A percentile compares a stretch with the other conserved stretches of the same genome.
Evolutionary conservation across 441 rosid species (phyloP).

Genomic region (Croton laevigatus): DNA sequence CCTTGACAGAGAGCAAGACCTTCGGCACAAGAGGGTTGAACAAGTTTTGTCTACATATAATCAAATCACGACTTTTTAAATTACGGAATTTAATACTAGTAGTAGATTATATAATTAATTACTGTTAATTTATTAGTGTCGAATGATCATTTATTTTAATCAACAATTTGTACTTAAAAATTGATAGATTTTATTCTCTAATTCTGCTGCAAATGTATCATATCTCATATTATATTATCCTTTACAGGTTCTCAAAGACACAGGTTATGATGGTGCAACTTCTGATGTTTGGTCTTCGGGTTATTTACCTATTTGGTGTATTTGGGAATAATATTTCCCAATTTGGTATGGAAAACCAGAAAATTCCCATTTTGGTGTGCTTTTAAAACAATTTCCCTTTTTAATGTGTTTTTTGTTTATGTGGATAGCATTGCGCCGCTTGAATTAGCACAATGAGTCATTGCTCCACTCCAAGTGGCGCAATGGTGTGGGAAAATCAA

Average conservation of each 20-base stretch:
- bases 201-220: slow-evolving; percentile 2
- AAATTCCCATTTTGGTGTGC: no score
- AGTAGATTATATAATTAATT: no score
- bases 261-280: slow-evolving; percentile 74
- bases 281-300: slow-evolving; percentile 89
- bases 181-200: slow-evolving; percentile 6
- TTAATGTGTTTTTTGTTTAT: no score
- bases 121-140: no score
- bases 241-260: slow-evolving; percentile 66
- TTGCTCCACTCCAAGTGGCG: no score
- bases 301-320: slow-evolving; percentile 74
- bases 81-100: no score
- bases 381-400: no score
- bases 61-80: not conserved
- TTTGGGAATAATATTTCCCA: no score
- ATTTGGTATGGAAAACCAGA: no score
- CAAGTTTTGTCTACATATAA: slow-evolving; percentile 43
- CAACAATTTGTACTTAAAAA: not conserved
- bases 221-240: slow-evolving; percentile 7
- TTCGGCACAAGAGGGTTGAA: slow-evolving; percentile 84
- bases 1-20: slow-evolving; percentile 63
- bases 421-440: no score
- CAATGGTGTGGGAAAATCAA: no score
- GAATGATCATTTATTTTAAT: not conserved
- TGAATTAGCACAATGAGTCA: no score